phyloP scores from a whole-genome alignment of 108 stramenopile genomes.

The Skeletonema potamos region DNA sequence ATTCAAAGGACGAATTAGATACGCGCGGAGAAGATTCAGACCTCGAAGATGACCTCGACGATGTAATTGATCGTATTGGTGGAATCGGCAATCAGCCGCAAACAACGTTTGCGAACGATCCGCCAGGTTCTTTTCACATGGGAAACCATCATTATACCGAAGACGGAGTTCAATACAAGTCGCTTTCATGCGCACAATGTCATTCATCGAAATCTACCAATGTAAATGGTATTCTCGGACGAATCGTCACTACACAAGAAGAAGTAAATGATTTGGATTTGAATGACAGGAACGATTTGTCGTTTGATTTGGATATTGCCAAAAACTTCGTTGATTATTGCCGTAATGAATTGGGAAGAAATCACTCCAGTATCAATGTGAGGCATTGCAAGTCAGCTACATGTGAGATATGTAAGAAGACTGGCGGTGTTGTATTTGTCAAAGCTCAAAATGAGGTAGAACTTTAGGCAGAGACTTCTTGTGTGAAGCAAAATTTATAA shows the following conservation, averaged over 20 bases:
- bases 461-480: not conserved
- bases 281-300: slow-evolving; percentile 19
- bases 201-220: slow-evolving; percentile 7
- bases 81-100: slow-evolving; percentile 11
- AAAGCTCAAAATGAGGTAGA: not conserved
- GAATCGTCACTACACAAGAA: slow-evolving; percentile 6
- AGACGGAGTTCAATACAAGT: slow-evolving; percentile 36
- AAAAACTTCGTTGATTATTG: slow-evolving; percentile 32
- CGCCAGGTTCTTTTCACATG: slow-evolving; percentile 37
- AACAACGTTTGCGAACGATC: slow-evolving; percentile 12
- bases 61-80: slow-evolving; percentile 32
- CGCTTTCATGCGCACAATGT: slow-evolving; percentile 29
- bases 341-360: slow-evolving; percentile 34
- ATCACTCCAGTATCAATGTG: slow-evolving; percentile 44
- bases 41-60: slow-evolving; percentile 13
- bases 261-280: slow-evolving; percentile 8
- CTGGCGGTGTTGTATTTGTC: slow-evolving; percentile 16
- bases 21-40: slow-evolving; percentile 7
- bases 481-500: not conserved
- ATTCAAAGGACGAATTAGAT: not conserved
- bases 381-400: slow-evolving; percentile 39
- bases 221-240: not conserved
- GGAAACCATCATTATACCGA: slow-evolving; percentile 41
- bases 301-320: slow-evolving; percentile 31
- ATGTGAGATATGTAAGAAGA: slow-evolving; percentile 5